Evolutionary conservation across 2,329 filamentous ascomycete species (phyloP), one percentile per base, ranked within the genome.

Genomic region (Pyricularia grisea): DNA sequence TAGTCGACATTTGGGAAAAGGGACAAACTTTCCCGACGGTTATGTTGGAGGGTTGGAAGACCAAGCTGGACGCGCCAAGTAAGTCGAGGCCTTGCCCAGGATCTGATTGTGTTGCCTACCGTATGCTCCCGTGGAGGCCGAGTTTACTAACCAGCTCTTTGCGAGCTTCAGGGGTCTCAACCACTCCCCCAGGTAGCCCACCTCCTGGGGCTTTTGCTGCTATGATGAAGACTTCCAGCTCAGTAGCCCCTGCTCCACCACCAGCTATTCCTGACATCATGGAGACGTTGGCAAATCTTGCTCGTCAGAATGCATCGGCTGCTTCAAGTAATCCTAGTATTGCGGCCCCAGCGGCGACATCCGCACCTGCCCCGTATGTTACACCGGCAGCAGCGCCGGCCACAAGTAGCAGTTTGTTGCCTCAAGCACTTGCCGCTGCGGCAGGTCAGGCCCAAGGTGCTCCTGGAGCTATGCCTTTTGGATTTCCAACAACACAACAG

Each of bases 1-100:
- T 99, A 74, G 84, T 98, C 81, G 94, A 97, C 78, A 99, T 99
- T 74, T 99, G 95, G 95, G 94, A 97, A 78, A 95, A 95, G 76
- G 93, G 92, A 72, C 90, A 91, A 77, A 98, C 94, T 27, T 98
- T 99, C 79, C 93, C 95, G 30, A 78, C 85, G 61, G 80, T 89
- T 68, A 90, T 97, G 88, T 87, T 99, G 74, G 84, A 85, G 71
- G 88, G 87, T 55, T 97, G 97, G 85, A 94, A 93, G 81, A 86
- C 92, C 77, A 94, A 92, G 79, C 79, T 97, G 75, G 90, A 85
- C 72, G 84, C 87, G 71, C 82, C 86, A 67, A 67, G 65, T 67
- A 67, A 50, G 65, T 67, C 27, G 58, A 61, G 58, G 58, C n/a
- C 33, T 76, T 61, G 10, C 58, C 28, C 58, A 25, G 23, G 10